Evolutionary conservation across 345 rosid genomes (phyloP), one percentile per base, ranked within the genome.

Genomic region (Lagerstroemia speciosa): DNA sequence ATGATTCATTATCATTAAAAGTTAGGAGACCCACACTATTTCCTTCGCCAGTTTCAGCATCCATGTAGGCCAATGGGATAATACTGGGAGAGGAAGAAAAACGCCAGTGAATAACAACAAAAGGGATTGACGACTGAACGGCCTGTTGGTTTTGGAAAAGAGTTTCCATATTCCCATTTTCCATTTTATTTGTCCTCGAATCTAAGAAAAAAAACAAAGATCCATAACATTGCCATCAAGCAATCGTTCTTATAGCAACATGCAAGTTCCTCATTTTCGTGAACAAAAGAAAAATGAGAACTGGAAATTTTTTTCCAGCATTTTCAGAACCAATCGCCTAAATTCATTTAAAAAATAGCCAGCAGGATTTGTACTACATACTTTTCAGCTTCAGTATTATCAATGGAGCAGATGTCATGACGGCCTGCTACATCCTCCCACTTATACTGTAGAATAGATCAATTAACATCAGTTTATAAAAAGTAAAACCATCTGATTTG

Each of bases 341-440:
- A 26, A 24, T 9, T 26, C 27, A 31, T 17, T 32, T 26, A 57
- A 62, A 67, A 27, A 41, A 19, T 8, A 64, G 71, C 65, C 40
- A 63, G 24, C 8, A 2, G 46, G 57, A 41, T 71, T 55, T 48
- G 37, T 20, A 29, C 11, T 66, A 52, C 86, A 67, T 84, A 87
- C 92, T 78, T 76, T 69, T 77, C 82, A 48, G 57, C 57, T 38
- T 69, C 65, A 72, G 32, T 3, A 45, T 58, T 29, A 69, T 61
- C 75, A 30, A 64, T 40, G 20, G 78, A 66, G 75, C 64, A 70
- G 37, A 67, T 55, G 52, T 73, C 83, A 58, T 15, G 36, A 61
- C 40, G 3, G 68, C 52, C 8, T 1, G 62, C 57, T 65, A 38
- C 30, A 22, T 71, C 69, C 66, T 65, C 67, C 71, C 55, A 62